Evolutionary conservation across 1,284 basidiomycete species (phyloP), one percentile per base, ranked within the genome.

Genomic region (Erythrobasidium hasegawianum): DNA sequence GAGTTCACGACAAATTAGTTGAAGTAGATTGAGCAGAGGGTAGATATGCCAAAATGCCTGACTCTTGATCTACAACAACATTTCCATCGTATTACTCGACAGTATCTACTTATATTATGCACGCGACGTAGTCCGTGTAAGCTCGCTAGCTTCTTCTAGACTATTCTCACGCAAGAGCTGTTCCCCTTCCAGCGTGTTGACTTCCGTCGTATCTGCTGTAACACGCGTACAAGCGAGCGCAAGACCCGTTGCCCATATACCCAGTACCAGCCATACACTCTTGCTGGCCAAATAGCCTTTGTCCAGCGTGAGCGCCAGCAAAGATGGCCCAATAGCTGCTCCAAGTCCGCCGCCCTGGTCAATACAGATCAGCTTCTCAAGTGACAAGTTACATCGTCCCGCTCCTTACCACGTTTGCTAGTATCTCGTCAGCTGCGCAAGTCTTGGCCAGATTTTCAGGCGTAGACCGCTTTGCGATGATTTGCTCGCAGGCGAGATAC

Each of bases 401-500:
- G n/a, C n/a, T n/a, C n/a, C n/a, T n/a, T 33, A 33, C 33, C 33
- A 33, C 33, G 11, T 33, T 47, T 5, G 43, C 43, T 8, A 47
- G 43, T 5, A 47, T 47, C 43, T 47, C 43, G 43, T 47, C 43
- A 14, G 43, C 43, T 7, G 43, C 43, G 16, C 43, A 47, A 8
- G 16, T n/a, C 22, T 47, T 47, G 43, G 43, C 43, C 8, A 47
- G 43, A 47, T 24, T 18, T 18, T 24, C 43, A 7, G 16, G 43
- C 16, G 43, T n/a, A 47, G 43, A n/a, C 43, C 43, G 16, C 43
- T 47, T 24, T 24, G 43, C 43, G 43, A 47, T 47, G 43, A 47
- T 47, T 14, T 47, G 43, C 43, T 47, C 43, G 43, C 43, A 47
- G 5, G 43, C 43, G 43, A 47, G 43, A 16, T 47, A 47, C n/a